Evolutionary conservation across 495 filamentous ascomycete genomes (phyloP).

Genomic region (Penicillium riverlandense): DNA sequence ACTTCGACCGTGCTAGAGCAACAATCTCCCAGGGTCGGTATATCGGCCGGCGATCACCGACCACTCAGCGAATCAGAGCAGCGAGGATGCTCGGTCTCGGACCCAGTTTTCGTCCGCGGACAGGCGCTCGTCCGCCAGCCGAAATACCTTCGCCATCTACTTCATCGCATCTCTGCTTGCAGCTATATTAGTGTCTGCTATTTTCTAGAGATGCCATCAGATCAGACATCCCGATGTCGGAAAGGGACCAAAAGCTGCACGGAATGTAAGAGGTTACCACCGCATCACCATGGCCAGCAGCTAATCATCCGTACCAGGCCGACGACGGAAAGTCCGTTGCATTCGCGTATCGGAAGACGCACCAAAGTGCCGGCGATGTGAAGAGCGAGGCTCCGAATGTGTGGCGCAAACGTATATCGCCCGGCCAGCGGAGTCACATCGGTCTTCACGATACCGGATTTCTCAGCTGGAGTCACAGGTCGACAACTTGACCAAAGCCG

Average conservation of each 20-base stretch:
- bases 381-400: constrained; percentile 15
- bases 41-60: too few species aligned
- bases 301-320: constrained; percentile 7
- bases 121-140: too few species aligned
- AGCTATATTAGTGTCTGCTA: too few species aligned
- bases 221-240: not conserved
- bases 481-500: constrained; percentile 9
- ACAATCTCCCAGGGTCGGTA: too few species aligned
- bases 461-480: constrained; percentile 18
- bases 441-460: constrained; percentile 18
- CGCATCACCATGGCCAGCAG: not conserved
- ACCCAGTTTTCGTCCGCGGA: too few species aligned
- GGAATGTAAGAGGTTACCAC: not conserved
- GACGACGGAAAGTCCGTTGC: constrained; percentile 21
- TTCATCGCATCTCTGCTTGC: too few species aligned
- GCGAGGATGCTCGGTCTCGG: too few species aligned
- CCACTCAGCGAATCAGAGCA: too few species aligned
- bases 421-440: constrained; percentile 1
- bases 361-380: constrained; percentile 14
- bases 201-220: too few species aligned
- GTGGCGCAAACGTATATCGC: constrained; percentile 12
- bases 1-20: too few species aligned
- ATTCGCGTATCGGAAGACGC: constrained; percentile 14
- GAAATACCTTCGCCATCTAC: too few species aligned
- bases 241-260: constrained; percentile 1